phyloP scores from a whole-genome alignment of 345 rosid species.

The Melastoma malabathricum region DNA sequence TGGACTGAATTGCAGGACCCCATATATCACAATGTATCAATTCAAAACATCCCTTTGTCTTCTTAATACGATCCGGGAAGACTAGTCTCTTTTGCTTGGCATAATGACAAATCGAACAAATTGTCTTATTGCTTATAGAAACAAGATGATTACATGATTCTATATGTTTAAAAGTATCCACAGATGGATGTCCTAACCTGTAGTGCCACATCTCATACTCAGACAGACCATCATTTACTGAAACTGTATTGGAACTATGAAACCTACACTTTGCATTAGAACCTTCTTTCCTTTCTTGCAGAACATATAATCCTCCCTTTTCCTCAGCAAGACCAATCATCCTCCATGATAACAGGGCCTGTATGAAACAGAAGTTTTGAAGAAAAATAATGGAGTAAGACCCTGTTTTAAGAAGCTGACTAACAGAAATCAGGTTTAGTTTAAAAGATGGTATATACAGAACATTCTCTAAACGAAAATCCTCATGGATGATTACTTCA shows the following conservation, averaged over 20 bases:
- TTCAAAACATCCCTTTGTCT: constrained; percentile 3
- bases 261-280: not conserved
- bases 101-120: constrained; percentile 7
- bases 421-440: not conserved
- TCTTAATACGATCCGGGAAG: constrained; percentile 2
- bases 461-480: not conserved
- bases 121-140: no score
- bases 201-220: constrained; percentile 3
- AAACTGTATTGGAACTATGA: not conserved
- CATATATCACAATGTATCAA: constrained; percentile 16
- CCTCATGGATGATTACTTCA: not conserved
- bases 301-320: not conserved
- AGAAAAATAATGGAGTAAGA: not conserved
- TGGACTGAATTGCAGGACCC: not conserved
- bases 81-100: constrained; percentile 7
- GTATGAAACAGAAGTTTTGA: constrained; percentile 5
- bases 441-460: not conserved
- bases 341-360: constrained; percentile 11
- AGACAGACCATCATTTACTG: not conserved
- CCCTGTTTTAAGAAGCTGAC: not conserved
- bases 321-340: constrained; percentile 14
- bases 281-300: not conserved
- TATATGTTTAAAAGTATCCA: not conserved
- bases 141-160: not conserved
- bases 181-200: not conserved